Base-by-base conservation (phyloP, 371 early-diverging fungal genomes). In the Chytridiales sp. region DNA sequence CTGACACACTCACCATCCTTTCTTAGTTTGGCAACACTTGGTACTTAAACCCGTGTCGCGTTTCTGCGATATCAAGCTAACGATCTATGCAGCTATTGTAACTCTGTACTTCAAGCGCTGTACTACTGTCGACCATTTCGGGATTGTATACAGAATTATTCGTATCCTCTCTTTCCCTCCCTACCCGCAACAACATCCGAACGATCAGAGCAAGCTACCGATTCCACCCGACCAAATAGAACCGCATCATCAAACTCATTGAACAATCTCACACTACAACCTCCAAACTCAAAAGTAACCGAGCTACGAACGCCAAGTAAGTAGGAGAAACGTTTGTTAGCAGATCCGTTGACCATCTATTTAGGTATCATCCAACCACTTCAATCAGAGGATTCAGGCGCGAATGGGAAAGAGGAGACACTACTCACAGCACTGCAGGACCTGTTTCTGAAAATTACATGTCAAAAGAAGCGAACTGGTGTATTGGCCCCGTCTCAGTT, bases 121-220 rank as follows among this genome's bases (percentile, higher is more conserved):
- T 97, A 95, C 78, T 94, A 88, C 63, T 94, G 96, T 72, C 85
- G 85, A 51, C 93, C 96, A 0, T 97, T 97, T 68, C 89, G 98
- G 50, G 91, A 95, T 67, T 93, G 92, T 67, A 86, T 95, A 34
- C 77, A 86, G 67, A 82, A 80, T 66, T 73, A 75, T 58, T 36
- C 52, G n/a, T 70, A 67, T 34, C 76, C 77, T 3, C 24, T 39
- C 1, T 68, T 70, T 2, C 40, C 74, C 13, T 61, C 64, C 50
- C 44, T 60, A 1, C 52, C 59, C 44, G 61, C 63, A 1, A 64
- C 67, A 24, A 44, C 59, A 3, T 4, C 50, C 22, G 62, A 57
- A 53, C 43, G 43, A 24, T 39, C 53, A 9, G 9, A 41, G 4
- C 36, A 55, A 17, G 56, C 52, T 4, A 9, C 38, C 35, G 24